These are phyloP conservation scores for Ananas comosus DNA, from an alignment of 176 grass and related monocot genomes.

Conservation along the genomic window DNA sequence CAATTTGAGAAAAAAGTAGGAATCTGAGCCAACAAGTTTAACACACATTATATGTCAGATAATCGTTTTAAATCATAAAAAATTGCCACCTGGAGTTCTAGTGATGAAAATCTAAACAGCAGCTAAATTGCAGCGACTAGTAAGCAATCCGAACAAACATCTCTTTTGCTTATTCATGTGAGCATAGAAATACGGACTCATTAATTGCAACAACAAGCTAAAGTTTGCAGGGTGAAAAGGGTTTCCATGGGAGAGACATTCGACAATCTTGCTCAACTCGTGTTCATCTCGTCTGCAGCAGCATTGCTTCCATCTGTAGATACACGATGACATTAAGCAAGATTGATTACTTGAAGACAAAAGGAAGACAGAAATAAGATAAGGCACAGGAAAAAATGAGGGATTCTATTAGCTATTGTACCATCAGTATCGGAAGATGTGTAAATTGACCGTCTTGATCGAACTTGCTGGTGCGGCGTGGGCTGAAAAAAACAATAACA, in stretches of 20 bases:
- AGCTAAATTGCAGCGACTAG: conserved; percentile 7
- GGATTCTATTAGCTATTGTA: conserved; percentile 15
- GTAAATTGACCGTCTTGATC: conserved; percentile 57
- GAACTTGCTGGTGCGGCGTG: conserved; percentile 65
- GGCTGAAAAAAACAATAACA: conserved; percentile 38
- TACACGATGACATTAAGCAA: conserved; percentile 1
- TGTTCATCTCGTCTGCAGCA: conserved; percentile 56
- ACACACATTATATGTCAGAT: no score
- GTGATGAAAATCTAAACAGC: background rate
- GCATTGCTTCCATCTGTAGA: conserved; percentile 49
- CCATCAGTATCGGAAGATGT: conserved; percentile 63
- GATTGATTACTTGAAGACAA: background rate
- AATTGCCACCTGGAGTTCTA: background rate
- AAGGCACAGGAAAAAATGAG: background rate
- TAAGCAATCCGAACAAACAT: conserved; percentile 1
- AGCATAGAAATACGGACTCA: background rate
- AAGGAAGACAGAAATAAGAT: no score
- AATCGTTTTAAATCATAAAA: background rate
- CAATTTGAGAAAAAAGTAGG: no score
- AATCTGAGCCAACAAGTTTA: no score
- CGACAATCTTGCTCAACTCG: conserved; percentile 30
- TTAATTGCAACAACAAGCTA: background rate
- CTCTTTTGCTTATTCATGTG: conserved; percentile 28
- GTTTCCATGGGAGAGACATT: background rate
- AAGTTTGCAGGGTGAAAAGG: background rate